Percentiles rank a stretch among this genome's conserved stretches.
Conservation (phyloP, 2,329 filamentous ascomycete genomes). For the Thelonectria rubi region DNA sequence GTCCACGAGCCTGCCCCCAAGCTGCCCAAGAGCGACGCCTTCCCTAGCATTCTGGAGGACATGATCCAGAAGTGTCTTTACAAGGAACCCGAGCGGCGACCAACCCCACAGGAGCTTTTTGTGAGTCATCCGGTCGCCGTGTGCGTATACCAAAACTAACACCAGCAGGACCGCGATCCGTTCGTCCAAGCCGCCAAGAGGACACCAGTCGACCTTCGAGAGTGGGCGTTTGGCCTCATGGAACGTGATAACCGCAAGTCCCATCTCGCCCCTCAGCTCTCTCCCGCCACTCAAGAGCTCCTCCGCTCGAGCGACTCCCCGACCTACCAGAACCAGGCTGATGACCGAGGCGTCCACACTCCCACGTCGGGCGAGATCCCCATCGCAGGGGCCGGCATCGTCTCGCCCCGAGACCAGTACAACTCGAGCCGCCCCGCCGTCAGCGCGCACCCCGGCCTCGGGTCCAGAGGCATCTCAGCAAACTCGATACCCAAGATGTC, state of each 20-base stretch:
- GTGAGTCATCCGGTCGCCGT: conserved; percentile 61
- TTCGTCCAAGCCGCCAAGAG: conserved; percentile 97
- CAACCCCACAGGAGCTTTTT: conserved; percentile 92
- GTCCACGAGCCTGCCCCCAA: conserved; percentile 94
- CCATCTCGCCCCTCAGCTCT: conserved; percentile 83
- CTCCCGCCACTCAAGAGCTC: conserved; percentile 80
- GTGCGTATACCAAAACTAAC: conserved; percentile 27
- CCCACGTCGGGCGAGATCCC: conserved; percentile 79
- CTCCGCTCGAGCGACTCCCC: conserved; percentile 72
- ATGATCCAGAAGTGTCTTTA: conserved; percentile 96
- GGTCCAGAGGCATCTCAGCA: conserved; percentile 60
- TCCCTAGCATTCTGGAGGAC: conserved; percentile 92
- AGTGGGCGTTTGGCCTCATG: conserved; percentile 94
- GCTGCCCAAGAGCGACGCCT: conserved; percentile 96
- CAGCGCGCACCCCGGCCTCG: conserved; percentile 60
- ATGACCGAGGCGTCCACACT: conserved; percentile 61
- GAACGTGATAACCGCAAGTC: conserved; percentile 96
- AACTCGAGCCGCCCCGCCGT: conserved; percentile 54
- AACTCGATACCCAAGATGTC: conserved; percentile 62
- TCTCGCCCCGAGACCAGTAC: conserved; percentile 62
- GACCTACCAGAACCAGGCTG: conserved; percentile 52
- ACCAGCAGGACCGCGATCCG: conserved; percentile 81
- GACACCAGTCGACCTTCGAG: conserved; percentile 91
- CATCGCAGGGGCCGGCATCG: conserved; percentile 65
- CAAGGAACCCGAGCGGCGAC: conserved; percentile 88